Base-by-base conservation (phyloP, 2,329 filamentous ascomycete species). In the Pseudogymnoascus sp. region DNA sequence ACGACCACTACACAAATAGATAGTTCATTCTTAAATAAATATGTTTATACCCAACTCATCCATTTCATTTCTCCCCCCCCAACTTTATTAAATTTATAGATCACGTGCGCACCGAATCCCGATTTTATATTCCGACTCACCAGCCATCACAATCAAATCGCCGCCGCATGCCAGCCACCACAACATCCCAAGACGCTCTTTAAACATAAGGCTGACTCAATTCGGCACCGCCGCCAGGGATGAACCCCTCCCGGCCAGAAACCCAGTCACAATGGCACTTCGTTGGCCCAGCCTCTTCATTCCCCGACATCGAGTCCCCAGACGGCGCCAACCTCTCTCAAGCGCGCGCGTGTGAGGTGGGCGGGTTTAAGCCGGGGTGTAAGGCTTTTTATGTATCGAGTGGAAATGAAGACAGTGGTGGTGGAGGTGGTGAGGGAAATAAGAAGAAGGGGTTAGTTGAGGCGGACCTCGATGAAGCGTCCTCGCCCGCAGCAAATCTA, bases 311-410 rank as follows among this genome's bases (percentile, higher is more conserved):
- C 12, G 27, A 55, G 27, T 17, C n/a, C 10, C 21, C 21, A 21
- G 44, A 33, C 8, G 44, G 44, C 17, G 44, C 44, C 27, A 55
- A 33, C 33, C 17, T 55, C 31, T 55, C 27, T 27, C 44, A 55
- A 33, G 17, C 44, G 17, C 44, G 44, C 15, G 12, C 58, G n/a
- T 82, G 79, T 65, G 65, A 69, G 17, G 64, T 71, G 2, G 70
- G 74, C n/a, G 70, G 74, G n/a, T 69, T 75, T n/a, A 75, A 73
- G 27, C 78, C 80, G 0, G 79, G 80, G n/a, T 88, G 85, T 76
- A 86, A 83, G 66, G 80, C 84, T 15, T 85, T 87, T 64, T 74
- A 74, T 29, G 77, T 82, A 5, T 78, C 80, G 5, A 74, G 73
- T 42, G 71, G 71, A 8, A 74, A 73, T 42, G 71, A 72, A 9